These are phyloP conservation scores for Globisporangium sylvaticum DNA, from an alignment of 352 stramenopile species.

Conservation along the genomic window DNA sequence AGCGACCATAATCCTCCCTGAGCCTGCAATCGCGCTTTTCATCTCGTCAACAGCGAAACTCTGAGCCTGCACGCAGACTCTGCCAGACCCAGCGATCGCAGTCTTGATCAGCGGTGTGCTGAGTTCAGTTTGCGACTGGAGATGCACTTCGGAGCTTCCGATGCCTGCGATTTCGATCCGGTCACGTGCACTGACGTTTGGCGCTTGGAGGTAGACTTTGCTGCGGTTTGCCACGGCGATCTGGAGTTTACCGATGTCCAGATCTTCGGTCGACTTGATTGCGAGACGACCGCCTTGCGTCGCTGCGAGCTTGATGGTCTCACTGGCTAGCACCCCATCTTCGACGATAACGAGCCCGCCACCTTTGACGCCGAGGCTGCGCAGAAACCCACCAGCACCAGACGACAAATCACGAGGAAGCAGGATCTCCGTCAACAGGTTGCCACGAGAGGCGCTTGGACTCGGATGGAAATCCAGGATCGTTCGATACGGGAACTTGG, in stretches of 20 bases:
- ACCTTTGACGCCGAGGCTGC: not conserved
- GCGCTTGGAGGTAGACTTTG: not conserved
- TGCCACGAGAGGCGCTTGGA: not conserved
- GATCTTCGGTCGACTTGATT: not conserved
- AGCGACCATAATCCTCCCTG: not conserved
- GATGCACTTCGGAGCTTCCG: not conserved
- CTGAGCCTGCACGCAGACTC: not conserved
- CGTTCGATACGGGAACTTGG: not conserved
- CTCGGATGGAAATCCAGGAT: not conserved
- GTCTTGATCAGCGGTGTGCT: not conserved
- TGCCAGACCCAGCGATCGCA: not conserved
- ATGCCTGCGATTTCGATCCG: not conserved
- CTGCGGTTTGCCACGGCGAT: not conserved
- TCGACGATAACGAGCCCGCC: not conserved
- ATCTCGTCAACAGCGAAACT: not conserved
- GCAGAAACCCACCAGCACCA: not conserved
- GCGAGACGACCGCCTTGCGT: not conserved
- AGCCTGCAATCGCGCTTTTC: not conserved
- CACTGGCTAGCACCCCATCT: not conserved
- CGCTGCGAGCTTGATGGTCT: not conserved
- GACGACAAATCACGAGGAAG: not conserved
- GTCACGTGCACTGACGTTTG: not conserved
- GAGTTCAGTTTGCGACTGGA: not conserved
- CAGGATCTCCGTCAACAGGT: slow-evolving; percentile 2
- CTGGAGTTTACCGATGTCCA: not conserved